phyloP scores from a whole-genome alignment of 1,139 yeast species.

The Taphrina deformans region DNA sequence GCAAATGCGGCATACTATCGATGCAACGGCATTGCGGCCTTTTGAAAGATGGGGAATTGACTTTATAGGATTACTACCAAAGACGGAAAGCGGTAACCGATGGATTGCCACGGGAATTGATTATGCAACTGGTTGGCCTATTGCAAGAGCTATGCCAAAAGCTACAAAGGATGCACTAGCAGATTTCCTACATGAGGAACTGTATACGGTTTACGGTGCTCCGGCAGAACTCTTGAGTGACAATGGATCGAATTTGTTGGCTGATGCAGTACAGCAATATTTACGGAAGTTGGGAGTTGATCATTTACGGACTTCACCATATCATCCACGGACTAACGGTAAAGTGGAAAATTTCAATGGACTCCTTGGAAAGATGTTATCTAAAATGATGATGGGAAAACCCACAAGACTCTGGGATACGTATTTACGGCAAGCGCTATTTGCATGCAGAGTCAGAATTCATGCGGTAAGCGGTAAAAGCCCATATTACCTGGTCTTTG shows the following conservation, averaged over 20 bases:
- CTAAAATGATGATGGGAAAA: neutral
- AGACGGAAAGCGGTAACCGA: neutral
- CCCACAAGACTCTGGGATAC: neutral
- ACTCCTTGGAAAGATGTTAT: neutral
- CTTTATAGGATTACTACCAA: neutral
- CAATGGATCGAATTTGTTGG: neutral
- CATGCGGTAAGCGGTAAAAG: neutral
- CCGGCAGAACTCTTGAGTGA: neutral
- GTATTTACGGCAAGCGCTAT: neutral
- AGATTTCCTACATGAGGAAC: neutral
- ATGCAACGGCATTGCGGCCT: neutral
- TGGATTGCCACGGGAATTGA: neutral
- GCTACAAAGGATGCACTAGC: neutral
- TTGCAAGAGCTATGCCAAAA: neutral
- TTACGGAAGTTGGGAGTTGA: neutral
- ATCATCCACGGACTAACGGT: neutral
- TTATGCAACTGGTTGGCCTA: neutral
- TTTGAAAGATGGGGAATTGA: neutral
- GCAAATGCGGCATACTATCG: neutral
- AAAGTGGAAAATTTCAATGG: neutral
- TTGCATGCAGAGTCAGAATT: neutral
- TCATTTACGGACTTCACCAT: neutral
- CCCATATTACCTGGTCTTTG: neutral
- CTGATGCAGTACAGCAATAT: neutral
- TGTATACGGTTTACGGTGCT: neutral